phyloP scores from a whole-genome alignment of 345 rosid genomes.

The Raphanus raphanistrum region DNA sequence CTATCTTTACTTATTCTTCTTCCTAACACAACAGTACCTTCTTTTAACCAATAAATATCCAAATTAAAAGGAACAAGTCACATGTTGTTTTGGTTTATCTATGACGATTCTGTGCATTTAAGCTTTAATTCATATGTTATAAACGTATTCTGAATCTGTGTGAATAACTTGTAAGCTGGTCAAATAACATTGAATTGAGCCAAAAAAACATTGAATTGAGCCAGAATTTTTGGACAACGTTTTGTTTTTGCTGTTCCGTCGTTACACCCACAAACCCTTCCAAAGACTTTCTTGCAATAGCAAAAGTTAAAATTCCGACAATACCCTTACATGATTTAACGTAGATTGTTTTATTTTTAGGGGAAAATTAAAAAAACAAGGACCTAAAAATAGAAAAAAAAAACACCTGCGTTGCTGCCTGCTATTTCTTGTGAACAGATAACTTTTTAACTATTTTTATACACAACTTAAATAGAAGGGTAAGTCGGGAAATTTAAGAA shows the following conservation, averaged over 20 bases:
- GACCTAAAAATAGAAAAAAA: conserved; percentile 4
- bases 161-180: conserved; percentile 17
- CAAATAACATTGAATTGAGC: conserved; percentile 28
- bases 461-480: conserved; percentile 35
- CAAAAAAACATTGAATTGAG: conserved; percentile 18
- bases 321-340: conserved; percentile 13
- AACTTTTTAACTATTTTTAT: conserved; percentile 5
- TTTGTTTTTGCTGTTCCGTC: conserved; percentile 34
- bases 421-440: conserved; percentile 18
- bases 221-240: conserved; percentile 10
- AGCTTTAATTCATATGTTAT: conserved; percentile 13
- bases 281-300: conserved; percentile 18
- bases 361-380: not conserved
- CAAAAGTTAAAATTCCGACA: not conserved
- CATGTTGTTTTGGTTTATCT: not conserved
- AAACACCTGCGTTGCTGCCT: conserved; percentile 2
- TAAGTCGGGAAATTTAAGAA: conserved; percentile 29
- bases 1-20: conserved; percentile 36
- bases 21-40: conserved; percentile 23
- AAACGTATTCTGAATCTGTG: conserved; percentile 16
- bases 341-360: not conserved
- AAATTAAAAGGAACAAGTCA: conserved; percentile 10
- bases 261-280: conserved; percentile 45
- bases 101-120: not conserved
- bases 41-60: conserved; percentile 14